A percentile compares a stretch with the other conserved stretches of the same genome.
Conservation (phyloP, 1,284 basidiomycete genomes). For the Papiliotrema terrestris region DNA sequence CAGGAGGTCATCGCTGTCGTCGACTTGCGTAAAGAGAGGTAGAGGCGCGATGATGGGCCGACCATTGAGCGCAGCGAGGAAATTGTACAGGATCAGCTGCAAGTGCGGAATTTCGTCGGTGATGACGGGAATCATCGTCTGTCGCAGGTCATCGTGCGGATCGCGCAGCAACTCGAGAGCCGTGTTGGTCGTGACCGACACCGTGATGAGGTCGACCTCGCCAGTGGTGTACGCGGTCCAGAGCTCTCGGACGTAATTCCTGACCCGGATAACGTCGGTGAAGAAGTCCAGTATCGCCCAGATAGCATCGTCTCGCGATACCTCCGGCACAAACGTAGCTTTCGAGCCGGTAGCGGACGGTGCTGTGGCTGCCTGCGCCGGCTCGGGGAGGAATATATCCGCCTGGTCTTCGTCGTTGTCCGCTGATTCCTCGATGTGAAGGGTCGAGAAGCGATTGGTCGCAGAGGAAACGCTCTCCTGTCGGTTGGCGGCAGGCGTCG, state of each 20-base stretch:
- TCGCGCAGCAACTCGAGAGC: conserved; percentile 13
- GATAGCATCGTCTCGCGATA: conserved; percentile 4
- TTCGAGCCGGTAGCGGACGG: not conserved
- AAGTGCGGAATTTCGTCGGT: not conserved
- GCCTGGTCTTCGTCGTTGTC: conserved; percentile 10
- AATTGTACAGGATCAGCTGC: not conserved
- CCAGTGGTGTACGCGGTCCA: conserved; percentile 12
- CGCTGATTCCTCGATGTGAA: not conserved
- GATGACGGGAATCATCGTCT: conserved; percentile 6
- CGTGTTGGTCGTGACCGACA: conserved; percentile 18
- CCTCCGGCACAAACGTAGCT: conserved; percentile 3
- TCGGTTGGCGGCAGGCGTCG: not conserved
- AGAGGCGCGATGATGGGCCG: not conserved
- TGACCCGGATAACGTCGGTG: conserved; percentile 9
- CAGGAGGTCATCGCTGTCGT: not conserved
- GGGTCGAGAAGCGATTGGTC: conserved; percentile 3
- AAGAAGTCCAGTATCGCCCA: conserved; percentile 9
- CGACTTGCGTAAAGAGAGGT: not conserved
- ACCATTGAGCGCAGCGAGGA: not conserved
- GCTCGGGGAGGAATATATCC: conserved; percentile 15
- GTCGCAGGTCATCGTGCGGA: conserved; percentile 13
- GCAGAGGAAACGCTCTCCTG: not conserved
- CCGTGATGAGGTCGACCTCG: conserved; percentile 13
- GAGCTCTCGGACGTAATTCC: conserved; percentile 9
- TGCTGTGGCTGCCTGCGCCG: not conserved